Percentiles rank a stretch among this genome's conserved stretches.
These are phyloP conservation scores for Irpex sp. DNA, from an alignment of 1,284 basidiomycete genomes.

Conservation along the genomic window DNA sequence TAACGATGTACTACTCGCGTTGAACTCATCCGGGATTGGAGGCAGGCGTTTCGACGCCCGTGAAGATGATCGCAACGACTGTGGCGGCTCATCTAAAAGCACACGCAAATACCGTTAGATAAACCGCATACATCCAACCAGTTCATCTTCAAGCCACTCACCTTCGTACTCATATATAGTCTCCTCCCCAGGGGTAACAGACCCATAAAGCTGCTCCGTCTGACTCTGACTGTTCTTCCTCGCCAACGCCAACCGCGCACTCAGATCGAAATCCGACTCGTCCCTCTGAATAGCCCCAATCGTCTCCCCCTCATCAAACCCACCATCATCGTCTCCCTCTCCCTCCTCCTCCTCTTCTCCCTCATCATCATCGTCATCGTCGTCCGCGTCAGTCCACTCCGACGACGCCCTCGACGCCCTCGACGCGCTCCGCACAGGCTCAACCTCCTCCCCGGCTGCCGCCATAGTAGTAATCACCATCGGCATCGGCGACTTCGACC, in stretches of 20 bases:
- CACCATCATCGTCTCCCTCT: not conserved
- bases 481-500: conserved; percentile 54
- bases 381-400: conserved; percentile 39
- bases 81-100: conserved; percentile 55
- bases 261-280: conserved; percentile 71
- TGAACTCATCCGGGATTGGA: conserved; percentile 31
- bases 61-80: conserved; percentile 49
- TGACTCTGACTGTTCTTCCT: conserved; percentile 79
- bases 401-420: conserved; percentile 15
- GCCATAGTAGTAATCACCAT: not conserved
- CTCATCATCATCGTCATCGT: conserved; percentile 32
- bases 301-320: conserved; percentile 19
- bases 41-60: conserved; percentile 25
- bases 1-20: conserved; percentile 6
- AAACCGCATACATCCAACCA: not conserved
- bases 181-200: conserved; percentile 48
- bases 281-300: conserved; percentile 39
- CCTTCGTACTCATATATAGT: conserved; percentile 71
- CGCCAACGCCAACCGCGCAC: conserved; percentile 72
- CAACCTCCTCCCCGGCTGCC: conserved; percentile 44
- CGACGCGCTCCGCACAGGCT: conserved; percentile 23
- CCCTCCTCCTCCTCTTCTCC: too few species aligned
- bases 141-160: not conserved
- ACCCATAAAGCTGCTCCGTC: conserved; percentile 39
- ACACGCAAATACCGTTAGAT: not conserved